Base-by-base conservation (phyloP, 768 basidiomycete species). In the Rossbeevera mucosa region DNA sequence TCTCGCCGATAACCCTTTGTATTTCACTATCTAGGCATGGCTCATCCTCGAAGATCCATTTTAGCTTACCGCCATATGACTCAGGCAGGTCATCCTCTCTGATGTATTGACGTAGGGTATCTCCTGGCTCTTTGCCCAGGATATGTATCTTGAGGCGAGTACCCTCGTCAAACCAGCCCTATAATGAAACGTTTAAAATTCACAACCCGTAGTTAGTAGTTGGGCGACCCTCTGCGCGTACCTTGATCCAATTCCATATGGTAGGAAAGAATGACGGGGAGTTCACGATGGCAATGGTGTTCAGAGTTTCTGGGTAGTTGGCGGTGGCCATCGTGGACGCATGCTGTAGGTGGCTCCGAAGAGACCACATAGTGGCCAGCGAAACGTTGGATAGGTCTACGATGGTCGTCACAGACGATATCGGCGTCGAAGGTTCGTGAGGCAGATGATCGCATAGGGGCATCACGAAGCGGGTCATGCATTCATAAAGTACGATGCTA, bases 211-310 rank as follows among this genome's bases (percentile, higher is more conserved):
- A 12, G 8, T 9, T 7, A 8, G 1, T 30, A 12, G 8, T 9
- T 7, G 12, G 1, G 5, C 4, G 20, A 29, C 7, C 26, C 33
- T 38, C 6, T 7, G 12, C 18, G 53, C 71, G 36, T 52, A 82
- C 85, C 74, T 88, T 89, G 64, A 92, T 76, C 90, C 90, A 92
- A 28, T 76, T 77, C 90, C 90, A 93, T 9, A 92, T 74, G 2
- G 84, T 88, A 3, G 85, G 80, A 67, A 93, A 93, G 74, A 91
- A 93, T 0, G 81, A 73, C 0, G 91, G 91, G 0, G 88, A 83
- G 57, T 92, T 91, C 49, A 93, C 82, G 49, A 93, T 69, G 11
- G 76, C 83, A 59, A 85, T 80, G 30, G 78, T 76, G 59, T 78
- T 72, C 38, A 91, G 72, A 0, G 88, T 89, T 67, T 92, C 90